These are phyloP conservation scores for Paramecium pentaurelia DNA, from an alignment of 73 alveolate genomes.

Conservation along the genomic window DNA sequence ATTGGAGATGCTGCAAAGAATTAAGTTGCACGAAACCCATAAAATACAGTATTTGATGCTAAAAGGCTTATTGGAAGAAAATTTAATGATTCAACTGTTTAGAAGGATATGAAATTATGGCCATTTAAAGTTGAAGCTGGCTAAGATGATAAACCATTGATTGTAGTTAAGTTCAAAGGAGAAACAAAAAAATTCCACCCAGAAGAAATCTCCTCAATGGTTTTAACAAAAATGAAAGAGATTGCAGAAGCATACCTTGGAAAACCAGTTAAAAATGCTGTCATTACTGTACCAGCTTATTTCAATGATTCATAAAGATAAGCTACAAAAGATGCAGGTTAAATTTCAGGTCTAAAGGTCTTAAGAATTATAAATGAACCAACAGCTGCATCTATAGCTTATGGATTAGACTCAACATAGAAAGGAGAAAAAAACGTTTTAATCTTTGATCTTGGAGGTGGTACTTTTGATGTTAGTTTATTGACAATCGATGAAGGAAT, in stretches of 20 bases:
- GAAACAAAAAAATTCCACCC: constrained; percentile 84
- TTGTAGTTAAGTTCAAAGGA: constrained; percentile 85
- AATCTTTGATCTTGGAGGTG: constrained; percentile 89
- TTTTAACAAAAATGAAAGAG: constrained; percentile 75
- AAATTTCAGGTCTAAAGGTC: constrained; percentile 89
- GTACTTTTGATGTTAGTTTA: constrained; percentile 91
- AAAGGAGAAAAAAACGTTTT: constrained; percentile 72
- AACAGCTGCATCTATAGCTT: constrained; percentile 95
- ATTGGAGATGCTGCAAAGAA: constrained; percentile 97
- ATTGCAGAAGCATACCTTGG: constrained; percentile 78
- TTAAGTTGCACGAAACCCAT: constrained; percentile 95
- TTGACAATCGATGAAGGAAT: constrained; percentile 88
- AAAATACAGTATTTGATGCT: constrained; percentile 87
- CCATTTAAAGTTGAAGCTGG: constrained; percentile 92
- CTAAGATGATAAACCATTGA: constrained; percentile 86
- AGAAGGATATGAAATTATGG: constrained; percentile 86
- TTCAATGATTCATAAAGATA: constrained; percentile 89
- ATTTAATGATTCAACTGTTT: constrained; percentile 89
- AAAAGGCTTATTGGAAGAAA: constrained; percentile 90
- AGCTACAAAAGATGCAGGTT: constrained; percentile 94
- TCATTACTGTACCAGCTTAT: constrained; percentile 87
- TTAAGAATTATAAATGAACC: constrained; percentile 92
- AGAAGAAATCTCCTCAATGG: constrained; percentile 86
- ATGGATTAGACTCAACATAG: constrained; percentile 85
- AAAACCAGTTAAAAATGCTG: constrained; percentile 75